phyloP scores from a whole-genome alignment of 495 filamentous ascomycete species.

The Darksidea phi region DNA sequence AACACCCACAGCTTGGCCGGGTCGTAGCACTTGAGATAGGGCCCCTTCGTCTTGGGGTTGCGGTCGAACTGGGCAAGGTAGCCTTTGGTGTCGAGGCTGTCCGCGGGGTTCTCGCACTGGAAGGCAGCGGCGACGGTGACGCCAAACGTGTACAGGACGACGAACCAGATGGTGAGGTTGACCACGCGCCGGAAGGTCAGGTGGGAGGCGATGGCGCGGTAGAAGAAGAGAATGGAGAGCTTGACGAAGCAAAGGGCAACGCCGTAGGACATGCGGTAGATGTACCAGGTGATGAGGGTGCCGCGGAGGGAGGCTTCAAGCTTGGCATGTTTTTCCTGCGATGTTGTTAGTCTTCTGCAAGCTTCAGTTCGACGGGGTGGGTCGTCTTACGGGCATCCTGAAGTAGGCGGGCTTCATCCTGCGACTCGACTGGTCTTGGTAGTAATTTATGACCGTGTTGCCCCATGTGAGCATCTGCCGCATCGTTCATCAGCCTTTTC shows the following conservation, averaged over 20 bases:
- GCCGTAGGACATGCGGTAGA: slow-evolving; percentile 23
- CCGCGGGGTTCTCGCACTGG: slow-evolving; percentile 28
- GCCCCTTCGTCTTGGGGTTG: background rate
- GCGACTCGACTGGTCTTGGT: slow-evolving; percentile 19
- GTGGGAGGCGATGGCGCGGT: slow-evolving; percentile 25
- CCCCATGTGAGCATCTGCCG: slow-evolving; percentile 26
- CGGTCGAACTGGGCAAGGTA: slow-evolving; percentile 27
- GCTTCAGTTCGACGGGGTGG: background rate
- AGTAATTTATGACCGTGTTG: slow-evolving; percentile 31
- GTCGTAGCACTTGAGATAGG: slow-evolving; percentile 15
- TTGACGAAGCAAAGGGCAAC: slow-evolving; percentile 28
- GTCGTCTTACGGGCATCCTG: slow-evolving; percentile 13
- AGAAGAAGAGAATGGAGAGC: slow-evolving; percentile 35
- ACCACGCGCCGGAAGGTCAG: slow-evolving; percentile 21
- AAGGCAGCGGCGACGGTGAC: slow-evolving; percentile 19
- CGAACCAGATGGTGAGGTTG: slow-evolving; percentile 14
- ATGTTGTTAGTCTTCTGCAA: background rate
- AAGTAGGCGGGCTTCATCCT: slow-evolving; percentile 17
- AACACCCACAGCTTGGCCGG: slow-evolving; percentile 18
- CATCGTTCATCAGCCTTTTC: background rate
- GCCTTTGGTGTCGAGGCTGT: slow-evolving; percentile 5
- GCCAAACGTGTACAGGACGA: slow-evolving; percentile 24
- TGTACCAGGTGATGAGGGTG: slow-evolving; percentile 28
- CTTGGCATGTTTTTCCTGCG: slow-evolving; percentile 18
- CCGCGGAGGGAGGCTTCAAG: slow-evolving; percentile 12